Conservation (phyloP, 177 flowering plant genomes). For the Vitis hybrid region DNA sequence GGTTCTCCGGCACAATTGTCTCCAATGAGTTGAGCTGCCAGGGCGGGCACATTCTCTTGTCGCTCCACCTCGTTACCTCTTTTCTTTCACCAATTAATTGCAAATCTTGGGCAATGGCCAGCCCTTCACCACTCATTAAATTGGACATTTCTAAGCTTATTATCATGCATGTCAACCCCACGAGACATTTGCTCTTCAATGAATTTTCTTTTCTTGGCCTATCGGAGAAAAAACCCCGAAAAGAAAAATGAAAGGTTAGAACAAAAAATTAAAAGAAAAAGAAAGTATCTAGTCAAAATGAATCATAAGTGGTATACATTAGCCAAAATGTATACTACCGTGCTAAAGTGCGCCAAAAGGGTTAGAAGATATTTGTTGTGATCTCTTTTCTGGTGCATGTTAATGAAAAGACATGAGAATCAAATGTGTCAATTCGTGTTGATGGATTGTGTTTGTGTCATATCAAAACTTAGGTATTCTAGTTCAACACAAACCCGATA, state of each 20-base stretch:
- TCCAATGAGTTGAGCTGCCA: conserved; percentile 54
- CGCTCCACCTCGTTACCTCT: conserved; percentile 38
- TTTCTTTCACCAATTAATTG: background rate
- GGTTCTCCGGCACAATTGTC: conserved; percentile 61
- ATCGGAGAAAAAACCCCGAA: background rate
- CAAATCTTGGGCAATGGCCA: conserved; percentile 17
- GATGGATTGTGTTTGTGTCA: fast-evolving
- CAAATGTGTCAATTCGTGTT: too few relatives aligned
- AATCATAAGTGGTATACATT: too few relatives aligned
- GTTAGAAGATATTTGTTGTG: too few relatives aligned
- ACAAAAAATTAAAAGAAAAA: too few relatives aligned
- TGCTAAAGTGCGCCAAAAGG: too few relatives aligned
- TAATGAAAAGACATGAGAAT: too few relatives aligned
- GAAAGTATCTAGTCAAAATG: too few relatives aligned
- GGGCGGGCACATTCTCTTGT: conserved; percentile 43
- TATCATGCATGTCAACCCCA: conserved; percentile 28
- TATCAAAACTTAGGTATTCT: too few relatives aligned
- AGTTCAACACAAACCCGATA: too few relatives aligned
- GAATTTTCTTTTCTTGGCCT: conserved; percentile 13
- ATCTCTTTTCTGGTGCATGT: too few relatives aligned
- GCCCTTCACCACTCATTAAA: background rate
- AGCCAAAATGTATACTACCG: too few relatives aligned
- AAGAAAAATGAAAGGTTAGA: too few relatives aligned
- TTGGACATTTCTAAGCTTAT: conserved; percentile 25
- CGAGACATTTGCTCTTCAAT: conserved; percentile 18